phyloP scores from a whole-genome alignment of 352 stramenopile genomes.

The Saprolegnia parasitica region DNA sequence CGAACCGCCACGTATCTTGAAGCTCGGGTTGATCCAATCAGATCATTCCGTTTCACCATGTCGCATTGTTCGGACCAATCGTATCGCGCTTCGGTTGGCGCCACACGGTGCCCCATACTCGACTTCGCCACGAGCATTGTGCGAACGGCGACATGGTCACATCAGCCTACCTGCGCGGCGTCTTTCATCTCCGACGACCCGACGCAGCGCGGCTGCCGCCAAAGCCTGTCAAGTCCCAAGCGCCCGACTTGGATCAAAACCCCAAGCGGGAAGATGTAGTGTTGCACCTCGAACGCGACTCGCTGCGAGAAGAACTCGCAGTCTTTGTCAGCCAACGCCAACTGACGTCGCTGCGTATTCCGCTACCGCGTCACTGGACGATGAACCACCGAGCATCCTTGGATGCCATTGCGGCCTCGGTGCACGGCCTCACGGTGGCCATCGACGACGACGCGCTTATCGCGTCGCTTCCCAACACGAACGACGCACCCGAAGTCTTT shows the following conservation, averaged over 20 bases:
- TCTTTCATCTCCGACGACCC: not conserved
- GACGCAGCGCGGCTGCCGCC: not conserved
- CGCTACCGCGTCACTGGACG: not conserved
- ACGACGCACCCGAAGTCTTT: constrained; percentile 41
- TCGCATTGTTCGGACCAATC: not conserved
- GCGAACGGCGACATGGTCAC: not conserved
- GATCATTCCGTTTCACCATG: not conserved
- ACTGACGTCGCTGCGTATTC: not conserved
- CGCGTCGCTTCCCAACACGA: not conserved
- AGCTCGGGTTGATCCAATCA: not conserved
- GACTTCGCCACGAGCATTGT: not conserved
- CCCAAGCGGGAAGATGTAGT: not conserved
- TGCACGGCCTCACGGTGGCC: not conserved
- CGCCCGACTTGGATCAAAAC: not conserved
- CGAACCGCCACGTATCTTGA: too few species aligned
- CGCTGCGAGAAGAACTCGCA: constrained; percentile 5
- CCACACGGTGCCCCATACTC: not conserved
- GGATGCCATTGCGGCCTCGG: not conserved
- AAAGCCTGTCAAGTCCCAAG: not conserved
- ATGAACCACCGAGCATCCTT: not conserved
- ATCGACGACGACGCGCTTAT: not conserved
- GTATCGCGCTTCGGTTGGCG: not conserved
- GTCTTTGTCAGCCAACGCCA: not conserved
- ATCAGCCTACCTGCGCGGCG: not conserved
- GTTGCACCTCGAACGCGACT: not conserved